These are phyloP conservation scores for Lactarius hengduanensis DNA, from an alignment of 768 basidiomycete species.

Conservation along the genomic window DNA sequence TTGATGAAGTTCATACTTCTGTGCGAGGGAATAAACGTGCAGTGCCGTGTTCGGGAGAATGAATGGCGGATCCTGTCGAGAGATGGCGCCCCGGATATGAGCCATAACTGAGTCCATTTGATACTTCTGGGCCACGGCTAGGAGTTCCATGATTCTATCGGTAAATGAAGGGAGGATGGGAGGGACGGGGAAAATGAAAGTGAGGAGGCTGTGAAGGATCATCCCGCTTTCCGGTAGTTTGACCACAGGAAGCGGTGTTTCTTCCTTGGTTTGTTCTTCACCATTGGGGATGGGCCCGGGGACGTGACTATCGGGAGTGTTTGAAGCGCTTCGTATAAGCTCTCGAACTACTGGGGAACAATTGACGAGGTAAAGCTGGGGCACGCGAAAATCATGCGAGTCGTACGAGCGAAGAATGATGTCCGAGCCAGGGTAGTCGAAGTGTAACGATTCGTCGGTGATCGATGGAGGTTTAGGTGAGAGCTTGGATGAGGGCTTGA, in stretches of 20 bases:
- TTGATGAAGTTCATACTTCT: background rate
- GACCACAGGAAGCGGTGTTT: background rate
- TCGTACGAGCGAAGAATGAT: background rate
- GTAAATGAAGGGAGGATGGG: background rate
- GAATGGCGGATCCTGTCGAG: background rate
- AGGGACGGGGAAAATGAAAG: background rate
- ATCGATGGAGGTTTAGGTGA: background rate
- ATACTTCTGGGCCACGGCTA: background rate
- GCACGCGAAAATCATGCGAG: background rate
- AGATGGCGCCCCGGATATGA: background rate
- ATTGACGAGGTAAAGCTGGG: background rate
- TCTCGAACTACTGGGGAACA: background rate
- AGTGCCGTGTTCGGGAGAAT: conserved; percentile 1
- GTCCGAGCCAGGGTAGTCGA: background rate
- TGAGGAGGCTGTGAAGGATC: background rate
- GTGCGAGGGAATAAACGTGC: background rate
- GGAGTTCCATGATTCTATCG: background rate
- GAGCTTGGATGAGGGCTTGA: too few species aligned
- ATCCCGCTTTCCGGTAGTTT: background rate
- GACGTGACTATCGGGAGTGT: background rate
- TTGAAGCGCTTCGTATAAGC: background rate
- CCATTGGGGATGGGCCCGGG: background rate
- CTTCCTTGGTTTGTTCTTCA: background rate
- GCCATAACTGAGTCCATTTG: background rate
- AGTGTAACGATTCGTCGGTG: background rate